These are phyloP conservation scores for Aristolochia californica DNA, from an alignment of 164 flowering plant species.

Conservation along the genomic window DNA sequence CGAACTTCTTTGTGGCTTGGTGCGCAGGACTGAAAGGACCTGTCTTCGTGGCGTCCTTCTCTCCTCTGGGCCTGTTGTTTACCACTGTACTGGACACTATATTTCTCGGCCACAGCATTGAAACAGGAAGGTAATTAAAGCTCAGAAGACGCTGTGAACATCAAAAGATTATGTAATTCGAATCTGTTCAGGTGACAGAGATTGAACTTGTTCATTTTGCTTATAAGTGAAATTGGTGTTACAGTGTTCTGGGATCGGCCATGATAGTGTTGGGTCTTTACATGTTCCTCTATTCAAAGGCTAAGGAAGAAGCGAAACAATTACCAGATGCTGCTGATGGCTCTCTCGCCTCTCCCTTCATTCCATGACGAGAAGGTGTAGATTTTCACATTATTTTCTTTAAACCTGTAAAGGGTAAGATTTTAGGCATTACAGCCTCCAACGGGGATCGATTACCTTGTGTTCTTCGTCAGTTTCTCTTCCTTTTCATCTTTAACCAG, in stretches of 20 bases:
- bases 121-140: constrained; percentile 3
- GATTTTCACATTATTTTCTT: neutral
- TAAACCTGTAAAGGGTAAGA: neutral
- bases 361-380: neutral
- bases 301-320: constrained; percentile 4
- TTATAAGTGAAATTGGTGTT: neutral
- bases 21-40: constrained; percentile 10
- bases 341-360: constrained; percentile 1
- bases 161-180: neutral
- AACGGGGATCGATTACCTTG: no score
- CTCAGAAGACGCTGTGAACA: neutral
- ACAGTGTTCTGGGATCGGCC: constrained; percentile 5
- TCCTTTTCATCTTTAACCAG: neutral
- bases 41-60: constrained; percentile 4
- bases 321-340: neutral
- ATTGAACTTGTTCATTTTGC: neutral
- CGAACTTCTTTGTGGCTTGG: constrained; percentile 5
- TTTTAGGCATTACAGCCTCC: no score
- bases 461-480: neutral
- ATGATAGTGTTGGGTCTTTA: constrained; percentile 7
- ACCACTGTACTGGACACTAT: constrained; percentile 3
- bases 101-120: constrained; percentile 2
- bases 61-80: constrained; percentile 6
- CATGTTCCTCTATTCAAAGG: constrained; percentile 4
- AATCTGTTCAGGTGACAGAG: neutral